Base-by-base conservation (phyloP, 352 stramenopile genomes). In the Phytophthora agathidicida region DNA sequence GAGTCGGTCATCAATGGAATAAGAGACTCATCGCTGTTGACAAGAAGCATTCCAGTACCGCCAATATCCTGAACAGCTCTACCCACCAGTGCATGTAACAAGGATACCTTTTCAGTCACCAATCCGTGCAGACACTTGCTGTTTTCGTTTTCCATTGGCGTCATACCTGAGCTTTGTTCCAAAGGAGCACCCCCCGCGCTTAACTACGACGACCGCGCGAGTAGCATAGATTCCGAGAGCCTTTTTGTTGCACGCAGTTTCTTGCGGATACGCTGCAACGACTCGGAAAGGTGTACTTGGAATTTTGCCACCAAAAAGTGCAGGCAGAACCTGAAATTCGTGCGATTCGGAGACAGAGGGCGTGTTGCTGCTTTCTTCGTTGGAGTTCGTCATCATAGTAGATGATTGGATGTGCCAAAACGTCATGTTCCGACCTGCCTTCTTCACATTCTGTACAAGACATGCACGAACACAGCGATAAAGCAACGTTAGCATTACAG, bases 231-330 rank as follows among this genome's bases (percentile, higher is more conserved):
- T 78, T 7, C 65, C 73, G 23, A 93, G 72, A 1, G 80, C 83
- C 60, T 88, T 74, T 38, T 71, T 68, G 41, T 88, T 59, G 31
- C 83, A 93, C n/a, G 80, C 83, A 3, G 80, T 93, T 13, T 87
- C 78, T 41, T 87, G 68, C 0, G 83, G 83, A 50, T 84, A 89
- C 7, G 83, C 78, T 27, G 73, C 71, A 43, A 93, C 75, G 7
- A 86, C 31, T 7, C 80, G 80, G 20, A 72, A 85, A 5, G 83
- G 83, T 38, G 74, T 73, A 5, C 62, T 33, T 1, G 71, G 64
- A 42, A 91, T 77, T 24, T 71, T 70, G 23, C 54, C 59, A 23
- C 82, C 82, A 46, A 91, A 88, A 0, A 86, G 61, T 4, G 76
- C 83, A 13, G 77, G 77, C 1, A 90, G 47, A 14, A 82, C 63